Conservation (phyloP, 139 green algal genomes). For the Prasinococcaceae sp. region DNA sequence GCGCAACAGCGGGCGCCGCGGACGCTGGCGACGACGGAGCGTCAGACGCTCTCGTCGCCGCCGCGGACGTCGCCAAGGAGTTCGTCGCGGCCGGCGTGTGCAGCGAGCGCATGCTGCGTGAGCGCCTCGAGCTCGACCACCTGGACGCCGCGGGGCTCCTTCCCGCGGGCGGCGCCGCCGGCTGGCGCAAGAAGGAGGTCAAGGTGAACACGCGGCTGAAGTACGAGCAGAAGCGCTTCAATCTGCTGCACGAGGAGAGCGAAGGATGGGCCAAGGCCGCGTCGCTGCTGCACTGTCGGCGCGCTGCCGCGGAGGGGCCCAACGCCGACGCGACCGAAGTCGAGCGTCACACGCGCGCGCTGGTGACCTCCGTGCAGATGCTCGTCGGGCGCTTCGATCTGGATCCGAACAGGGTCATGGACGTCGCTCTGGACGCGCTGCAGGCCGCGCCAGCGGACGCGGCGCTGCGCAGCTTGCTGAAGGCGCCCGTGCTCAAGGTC, state of each 20-base stretch:
- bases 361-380: too few species aligned
- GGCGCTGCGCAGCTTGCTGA: too few species aligned
- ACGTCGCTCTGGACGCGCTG: slow-evolving; percentile 54
- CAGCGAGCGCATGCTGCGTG: slow-evolving; percentile 24
- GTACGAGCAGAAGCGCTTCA: slow-evolving; percentile 75
- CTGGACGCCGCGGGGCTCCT: slow-evolving; percentile 31
- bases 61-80: slow-evolving; percentile 2
- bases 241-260: slow-evolving; percentile 73
- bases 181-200: slow-evolving; percentile 29
- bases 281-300: slow-evolving; percentile 13
- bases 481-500: too few species aligned
- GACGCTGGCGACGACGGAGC: too few species aligned
- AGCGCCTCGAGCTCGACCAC: slow-evolving; percentile 28
- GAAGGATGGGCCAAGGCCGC: slow-evolving; percentile 84
- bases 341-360: not conserved
- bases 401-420: slow-evolving; percentile 72
- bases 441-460: not conserved
- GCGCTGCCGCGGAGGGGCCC: not conserved
- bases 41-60: too few species aligned
- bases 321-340: too few species aligned
- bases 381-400: slow-evolving; percentile 80
- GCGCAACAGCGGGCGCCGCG: too few species aligned
- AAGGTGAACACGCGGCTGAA: slow-evolving; percentile 41
- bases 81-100: not conserved
- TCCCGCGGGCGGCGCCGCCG: slow-evolving; percentile 10